phyloP scores from a whole-genome alignment of 75 land plant genomes.

The Sequoia sempervirens region DNA sequence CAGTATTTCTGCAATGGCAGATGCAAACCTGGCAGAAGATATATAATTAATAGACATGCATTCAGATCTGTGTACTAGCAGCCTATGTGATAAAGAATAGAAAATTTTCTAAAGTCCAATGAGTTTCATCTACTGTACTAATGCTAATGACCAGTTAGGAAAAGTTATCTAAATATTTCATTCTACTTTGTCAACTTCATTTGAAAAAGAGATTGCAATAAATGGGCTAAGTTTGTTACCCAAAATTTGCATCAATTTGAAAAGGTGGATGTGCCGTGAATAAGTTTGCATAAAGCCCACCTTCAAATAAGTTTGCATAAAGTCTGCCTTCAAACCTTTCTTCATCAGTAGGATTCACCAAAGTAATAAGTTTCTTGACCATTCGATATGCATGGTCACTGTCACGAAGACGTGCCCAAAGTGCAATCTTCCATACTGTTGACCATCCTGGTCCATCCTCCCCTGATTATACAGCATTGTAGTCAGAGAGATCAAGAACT shows the following conservation, averaged over 20 bases:
- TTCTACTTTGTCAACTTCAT: neutral
- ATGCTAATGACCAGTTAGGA: neutral
- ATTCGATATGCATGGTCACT: constrained; percentile 76
- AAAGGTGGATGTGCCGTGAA: constrained; percentile 97
- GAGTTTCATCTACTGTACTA: neutral
- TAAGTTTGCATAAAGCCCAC: constrained; percentile 55
- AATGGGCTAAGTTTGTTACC: constrained; percentile 36
- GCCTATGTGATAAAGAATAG: neutral
- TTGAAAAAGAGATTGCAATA: neutral
- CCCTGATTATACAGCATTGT: constrained; percentile 35
- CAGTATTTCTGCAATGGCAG: constrained; percentile 90
- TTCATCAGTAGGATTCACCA: constrained; percentile 70
- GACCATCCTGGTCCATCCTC: constrained; percentile 97
- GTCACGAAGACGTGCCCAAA: constrained; percentile 84
- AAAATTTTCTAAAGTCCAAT: neutral
- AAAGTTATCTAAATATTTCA: neutral
- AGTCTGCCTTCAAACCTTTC: constrained; percentile 68
- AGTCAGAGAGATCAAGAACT: neutral
- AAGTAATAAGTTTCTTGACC: constrained; percentile 67
- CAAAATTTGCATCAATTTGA: constrained; percentile 98
- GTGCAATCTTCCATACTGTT: constrained; percentile 77
- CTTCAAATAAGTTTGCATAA: too few relatives aligned
- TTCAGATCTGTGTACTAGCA: neutral
- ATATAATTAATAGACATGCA: neutral
- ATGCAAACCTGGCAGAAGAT: constrained; percentile 60